These are phyloP conservation scores for Gossypium anomalum DNA, from an alignment of 345 rosid species.

Conservation along the genomic window DNA sequence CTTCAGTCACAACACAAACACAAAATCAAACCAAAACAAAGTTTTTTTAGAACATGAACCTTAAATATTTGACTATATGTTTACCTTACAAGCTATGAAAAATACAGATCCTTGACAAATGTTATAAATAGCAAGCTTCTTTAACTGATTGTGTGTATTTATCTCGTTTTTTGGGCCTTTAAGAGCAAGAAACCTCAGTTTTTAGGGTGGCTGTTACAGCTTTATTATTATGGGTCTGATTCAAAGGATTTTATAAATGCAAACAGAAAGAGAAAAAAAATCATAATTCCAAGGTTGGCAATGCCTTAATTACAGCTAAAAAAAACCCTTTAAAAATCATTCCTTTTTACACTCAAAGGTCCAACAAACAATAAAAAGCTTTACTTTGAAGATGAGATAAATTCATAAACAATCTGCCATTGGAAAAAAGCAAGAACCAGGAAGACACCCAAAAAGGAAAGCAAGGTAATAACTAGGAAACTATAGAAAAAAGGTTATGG, in stretches of 20 bases:
- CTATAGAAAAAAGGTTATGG: background rate
- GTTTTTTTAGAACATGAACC: background rate
- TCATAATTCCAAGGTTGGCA: background rate
- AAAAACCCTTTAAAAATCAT: background rate
- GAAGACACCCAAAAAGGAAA: background rate
- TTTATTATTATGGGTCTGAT: background rate
- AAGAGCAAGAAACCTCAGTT: conserved; percentile 13
- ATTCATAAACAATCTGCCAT: conserved; percentile 13
- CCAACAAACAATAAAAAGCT: conserved; percentile 13
- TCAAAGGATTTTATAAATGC: background rate
- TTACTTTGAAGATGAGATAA: background rate
- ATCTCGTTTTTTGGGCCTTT: conserved; percentile 19
- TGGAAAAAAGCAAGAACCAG: background rate
- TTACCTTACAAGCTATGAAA: conserved; percentile 11
- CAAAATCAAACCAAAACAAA: conserved; percentile 21
- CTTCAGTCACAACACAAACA: conserved; percentile 27
- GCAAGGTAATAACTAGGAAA: background rate
- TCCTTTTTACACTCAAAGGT: background rate
- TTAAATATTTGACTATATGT: background rate
- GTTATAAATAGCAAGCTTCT: conserved; percentile 17
- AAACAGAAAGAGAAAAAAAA: background rate
- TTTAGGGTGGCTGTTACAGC: conserved; percentile 3
- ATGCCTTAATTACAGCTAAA: background rate
- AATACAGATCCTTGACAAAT: conserved; percentile 24
- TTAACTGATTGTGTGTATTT: conserved; percentile 19